These are phyloP conservation scores for Penicillium palitans DNA, from an alignment of 2,329 filamentous ascomycete genomes.

Conservation along the genomic window DNA sequence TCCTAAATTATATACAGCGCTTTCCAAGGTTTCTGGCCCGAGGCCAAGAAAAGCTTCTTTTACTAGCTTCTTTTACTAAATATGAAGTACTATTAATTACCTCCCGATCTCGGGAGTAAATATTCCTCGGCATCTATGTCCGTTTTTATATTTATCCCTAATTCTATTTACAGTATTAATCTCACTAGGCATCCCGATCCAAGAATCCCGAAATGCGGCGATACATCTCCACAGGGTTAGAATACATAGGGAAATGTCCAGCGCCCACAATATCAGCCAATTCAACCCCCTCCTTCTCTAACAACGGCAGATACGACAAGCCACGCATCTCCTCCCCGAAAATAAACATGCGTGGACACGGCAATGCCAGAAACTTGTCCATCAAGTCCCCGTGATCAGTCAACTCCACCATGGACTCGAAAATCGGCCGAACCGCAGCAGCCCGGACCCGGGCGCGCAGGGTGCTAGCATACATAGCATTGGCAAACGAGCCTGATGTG, in stretches of 20 bases:
- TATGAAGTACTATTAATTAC: not conserved
- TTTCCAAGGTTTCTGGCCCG: not conserved
- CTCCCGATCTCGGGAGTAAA: not conserved
- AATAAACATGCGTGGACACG: constrained; percentile 26
- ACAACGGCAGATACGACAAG: constrained; percentile 22
- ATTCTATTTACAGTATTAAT: not conserved
- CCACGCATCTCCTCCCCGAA: constrained; percentile 24
- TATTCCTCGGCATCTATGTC: not conserved
- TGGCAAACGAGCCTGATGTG: constrained; percentile 12
- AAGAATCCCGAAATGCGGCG: constrained; percentile 22
- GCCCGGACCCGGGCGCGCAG: constrained; percentile 19
- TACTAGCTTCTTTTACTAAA: not conserved
- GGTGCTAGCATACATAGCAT: constrained; percentile 23
- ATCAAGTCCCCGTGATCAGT: constrained; percentile 25
- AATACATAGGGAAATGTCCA: constrained; percentile 33
- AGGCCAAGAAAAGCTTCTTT: not conserved
- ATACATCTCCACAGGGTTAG: constrained; percentile 31
- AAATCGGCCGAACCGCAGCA: constrained; percentile 22
- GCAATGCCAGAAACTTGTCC: constrained; percentile 18
- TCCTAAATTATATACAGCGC: not conserved
- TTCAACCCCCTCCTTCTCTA: constrained; percentile 20
- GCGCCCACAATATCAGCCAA: constrained; percentile 24
- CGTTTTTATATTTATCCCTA: not conserved
- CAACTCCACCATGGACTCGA: constrained; percentile 27
- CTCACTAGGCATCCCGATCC: not conserved